A percentile compares a stretch with the other conserved stretches of the same genome.
phyloP scores from a whole-genome alignment of 2,329 filamentous ascomycete genomes.

The Penicillium brasilianum region DNA sequence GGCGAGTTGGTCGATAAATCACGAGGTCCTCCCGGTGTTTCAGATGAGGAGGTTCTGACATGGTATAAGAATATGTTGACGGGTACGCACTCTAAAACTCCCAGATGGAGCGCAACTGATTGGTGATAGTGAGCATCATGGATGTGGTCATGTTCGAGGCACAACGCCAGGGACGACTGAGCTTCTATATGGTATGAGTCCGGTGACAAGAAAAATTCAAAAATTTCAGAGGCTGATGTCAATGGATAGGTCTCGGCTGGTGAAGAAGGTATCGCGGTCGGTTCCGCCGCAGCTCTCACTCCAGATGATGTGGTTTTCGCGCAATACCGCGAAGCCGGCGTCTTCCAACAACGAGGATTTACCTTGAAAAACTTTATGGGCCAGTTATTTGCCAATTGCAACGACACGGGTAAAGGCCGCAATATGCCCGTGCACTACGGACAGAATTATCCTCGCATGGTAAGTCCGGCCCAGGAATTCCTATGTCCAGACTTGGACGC shows the following conservation, averaged over 20 bases:
- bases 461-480: constrained; percentile 48
- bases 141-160: constrained; percentile 98
- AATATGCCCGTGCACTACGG: constrained; percentile 99
- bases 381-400: constrained; percentile 85
- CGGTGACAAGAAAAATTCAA: neutral
- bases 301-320: constrained; percentile 89
- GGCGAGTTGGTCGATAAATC: constrained; percentile 78
- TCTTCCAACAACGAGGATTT: constrained; percentile 88
- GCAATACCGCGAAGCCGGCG: constrained; percentile 92
- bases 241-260: constrained; percentile 70
- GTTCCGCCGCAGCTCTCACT: constrained; percentile 81
- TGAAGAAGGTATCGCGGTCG: constrained; percentile 92
- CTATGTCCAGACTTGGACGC: neutral
- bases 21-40: constrained; percentile 69
- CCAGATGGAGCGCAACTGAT: constrained; percentile 19
- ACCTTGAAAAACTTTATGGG: constrained; percentile 90
- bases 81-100: constrained; percentile 40
- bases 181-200: constrained; percentile 86
- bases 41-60: constrained; percentile 63
- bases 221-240: neutral
- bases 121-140: constrained; percentile 74
- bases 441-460: constrained; percentile 80
- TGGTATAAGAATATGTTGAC: constrained; percentile 70
- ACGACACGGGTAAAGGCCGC: constrained; percentile 78
- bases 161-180: constrained; percentile 88